Evolutionary conservation across 2,329 filamentous ascomycete genomes (phyloP), one percentile per base, ranked within the genome.

Genomic region (Colletotrichum spaethianum): DNA sequence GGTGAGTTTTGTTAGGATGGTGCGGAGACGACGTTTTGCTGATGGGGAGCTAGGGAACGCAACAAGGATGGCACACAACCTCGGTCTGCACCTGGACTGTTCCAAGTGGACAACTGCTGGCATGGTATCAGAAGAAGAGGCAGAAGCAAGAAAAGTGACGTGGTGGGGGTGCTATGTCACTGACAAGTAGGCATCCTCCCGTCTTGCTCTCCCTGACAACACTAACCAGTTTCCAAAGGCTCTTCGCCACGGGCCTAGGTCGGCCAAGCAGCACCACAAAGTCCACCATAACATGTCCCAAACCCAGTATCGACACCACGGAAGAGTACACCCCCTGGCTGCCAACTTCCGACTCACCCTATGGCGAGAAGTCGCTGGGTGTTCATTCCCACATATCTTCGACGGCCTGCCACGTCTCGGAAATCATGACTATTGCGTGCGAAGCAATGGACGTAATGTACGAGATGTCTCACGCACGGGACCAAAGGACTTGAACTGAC

Each of bases 131-230:
- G 66, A 74, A 53, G 68, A 75, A 1, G 76, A 78, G 1, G 73
- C 63, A 1, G 76, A 77, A 31, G 70, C 73, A 9, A 66, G 75
- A 11, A 76, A 74, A 20, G 75, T 75, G 1, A 73, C 73, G 2
- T 76, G 75, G 75, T 77, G 74, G 74, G 76, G 75, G n/a, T 77
- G 76, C 20, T 77, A 74, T 23, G 69, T 74, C 0, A 63, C 77
- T 14, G 77, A 77, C 9, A 77, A 76, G 76, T 76, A 64, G 64
- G 71, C 42, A 42, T 3, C 40, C 12, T 1, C 6, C 0, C 11
- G 3, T 48, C 28, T 23, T 14, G 36, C 20, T 56, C 16, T 16
- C 14, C 18, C 3, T 28, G 28, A 28, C 1, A 5, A 18, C 44
- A 11, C 23, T 18, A 18, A 1, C 1, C 1, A 26, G 44, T 28